Conservation (phyloP, 2,329 filamentous ascomycete genomes). For the Coccinonectria pachysandricola region DNA sequence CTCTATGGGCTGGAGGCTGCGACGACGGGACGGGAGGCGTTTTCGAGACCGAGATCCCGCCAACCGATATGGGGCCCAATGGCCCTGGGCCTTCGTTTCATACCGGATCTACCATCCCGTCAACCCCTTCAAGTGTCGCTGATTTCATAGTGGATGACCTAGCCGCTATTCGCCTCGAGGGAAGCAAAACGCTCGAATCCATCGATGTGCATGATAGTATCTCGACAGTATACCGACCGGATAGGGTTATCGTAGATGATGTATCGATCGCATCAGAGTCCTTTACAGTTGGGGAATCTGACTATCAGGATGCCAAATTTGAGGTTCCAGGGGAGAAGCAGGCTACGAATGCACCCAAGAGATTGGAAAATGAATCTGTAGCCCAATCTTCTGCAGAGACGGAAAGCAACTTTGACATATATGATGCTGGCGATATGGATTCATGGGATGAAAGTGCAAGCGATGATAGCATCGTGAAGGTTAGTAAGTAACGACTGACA, state of each 20-base stretch:
- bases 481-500: background rate
- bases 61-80: slow-evolving; percentile 32
- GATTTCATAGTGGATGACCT: slow-evolving; percentile 28
- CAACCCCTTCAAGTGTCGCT: slow-evolving; percentile 22
- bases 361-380: too few species aligned
- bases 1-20: slow-evolving; percentile 52
- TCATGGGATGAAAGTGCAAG: slow-evolving; percentile 5
- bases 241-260: slow-evolving; percentile 24
- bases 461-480: slow-evolving; percentile 6
- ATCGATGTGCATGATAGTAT: slow-evolving; percentile 30
- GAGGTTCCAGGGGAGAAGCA: slow-evolving; percentile 23
- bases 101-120: slow-evolving; percentile 31
- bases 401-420: too few species aligned
- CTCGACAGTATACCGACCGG: slow-evolving; percentile 24
- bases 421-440: slow-evolving; percentile 3
- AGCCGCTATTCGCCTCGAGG: slow-evolving; percentile 22
- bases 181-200: slow-evolving; percentile 24
- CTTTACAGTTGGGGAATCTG: slow-evolving; percentile 23
- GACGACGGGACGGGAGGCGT: slow-evolving; percentile 43
- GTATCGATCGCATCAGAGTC: slow-evolving; percentile 24
- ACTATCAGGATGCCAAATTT: slow-evolving; percentile 26
- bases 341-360: slow-evolving; percentile 9
- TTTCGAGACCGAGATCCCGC: slow-evolving; percentile 31
- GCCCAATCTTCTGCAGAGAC: too few species aligned
- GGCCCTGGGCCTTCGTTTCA: slow-evolving; percentile 38